These are phyloP conservation scores for Aureobasidium sp. DNA, from an alignment of 2,329 filamentous ascomycete species.

Conservation along the genomic window DNA sequence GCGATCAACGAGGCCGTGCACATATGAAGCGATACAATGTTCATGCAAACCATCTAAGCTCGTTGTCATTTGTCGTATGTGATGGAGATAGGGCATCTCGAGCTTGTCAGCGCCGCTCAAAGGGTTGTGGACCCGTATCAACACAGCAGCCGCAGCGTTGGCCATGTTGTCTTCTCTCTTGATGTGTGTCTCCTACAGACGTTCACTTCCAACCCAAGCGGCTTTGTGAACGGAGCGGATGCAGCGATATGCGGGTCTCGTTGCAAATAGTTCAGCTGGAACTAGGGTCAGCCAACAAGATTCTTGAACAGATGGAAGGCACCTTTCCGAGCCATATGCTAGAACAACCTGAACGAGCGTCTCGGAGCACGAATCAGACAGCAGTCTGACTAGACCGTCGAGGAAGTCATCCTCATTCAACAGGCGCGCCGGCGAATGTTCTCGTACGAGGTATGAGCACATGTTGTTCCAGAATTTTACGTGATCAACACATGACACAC, in stretches of 20 bases:
- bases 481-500: not conserved
- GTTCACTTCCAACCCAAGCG: not conserved
- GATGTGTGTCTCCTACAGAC: not conserved
- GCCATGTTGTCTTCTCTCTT: not conserved
- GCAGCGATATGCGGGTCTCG: not conserved
- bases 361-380: not conserved
- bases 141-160: not conserved
- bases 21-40: not conserved
- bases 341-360: not conserved
- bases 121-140: not conserved
- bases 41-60: not conserved
- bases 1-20: not conserved
- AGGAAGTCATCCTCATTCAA: not conserved
- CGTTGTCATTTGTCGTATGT: not conserved
- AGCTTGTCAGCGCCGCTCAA: not conserved
- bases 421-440: not conserved
- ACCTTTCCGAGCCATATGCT: not conserved
- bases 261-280: not conserved
- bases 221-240: not conserved
- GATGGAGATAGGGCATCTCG: not conserved
- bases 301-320: no score
- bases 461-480: not conserved
- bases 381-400: not conserved
- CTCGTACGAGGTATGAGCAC: not conserved
- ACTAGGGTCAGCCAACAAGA: no score